Evolutionary conservation across 768 basidiomycete genomes (phyloP).

Genomic region (Rhodotorula diobovata): DNA sequence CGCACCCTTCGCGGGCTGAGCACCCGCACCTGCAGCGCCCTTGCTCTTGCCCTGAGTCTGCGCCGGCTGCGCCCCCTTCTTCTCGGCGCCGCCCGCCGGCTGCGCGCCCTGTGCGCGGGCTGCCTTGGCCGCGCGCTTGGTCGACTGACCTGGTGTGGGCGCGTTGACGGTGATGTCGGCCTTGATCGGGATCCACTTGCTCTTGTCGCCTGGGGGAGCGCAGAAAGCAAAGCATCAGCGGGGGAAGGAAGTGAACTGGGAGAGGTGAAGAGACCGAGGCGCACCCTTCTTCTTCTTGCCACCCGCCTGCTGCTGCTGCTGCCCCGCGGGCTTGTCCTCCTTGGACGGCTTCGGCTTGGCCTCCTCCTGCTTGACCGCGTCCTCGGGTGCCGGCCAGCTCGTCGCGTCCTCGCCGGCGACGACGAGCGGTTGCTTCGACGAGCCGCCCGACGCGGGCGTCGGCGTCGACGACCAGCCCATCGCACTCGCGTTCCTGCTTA

Average conservation of each 20-base stretch:
- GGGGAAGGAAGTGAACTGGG: no score
- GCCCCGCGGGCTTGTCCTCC: not conserved
- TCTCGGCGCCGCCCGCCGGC: not conserved
- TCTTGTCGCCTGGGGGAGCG: conserved; percentile 14
- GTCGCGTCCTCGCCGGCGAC: conserved; percentile 29
- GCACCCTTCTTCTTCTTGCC: conserved; percentile 36
- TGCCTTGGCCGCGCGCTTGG: not conserved
- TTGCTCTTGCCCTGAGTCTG: conserved; percentile 6
- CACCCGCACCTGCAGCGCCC: not conserved
- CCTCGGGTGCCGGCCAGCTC: conserved; percentile 28
- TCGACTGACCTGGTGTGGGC: not conserved
- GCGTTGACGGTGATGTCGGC: conserved; percentile 34
- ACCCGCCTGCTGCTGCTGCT: not conserved
- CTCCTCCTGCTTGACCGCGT: conserved; percentile 18
- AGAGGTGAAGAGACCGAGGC: not conserved
- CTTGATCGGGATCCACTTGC: conserved; percentile 35
- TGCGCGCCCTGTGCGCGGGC: conserved; percentile 4
- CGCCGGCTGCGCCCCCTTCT: conserved; percentile 1
- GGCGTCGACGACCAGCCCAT: not conserved
- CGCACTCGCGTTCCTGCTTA: not conserved
- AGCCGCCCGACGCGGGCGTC: not conserved
- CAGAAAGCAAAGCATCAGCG: not conserved
- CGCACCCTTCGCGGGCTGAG: conserved; percentile 9
- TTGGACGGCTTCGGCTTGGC: conserved; percentile 5
- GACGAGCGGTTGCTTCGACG: conserved; percentile 8